These are phyloP conservation scores for Luvunga scandens DNA, from an alignment of 345 rosid genomes.

Conservation along the genomic window DNA sequence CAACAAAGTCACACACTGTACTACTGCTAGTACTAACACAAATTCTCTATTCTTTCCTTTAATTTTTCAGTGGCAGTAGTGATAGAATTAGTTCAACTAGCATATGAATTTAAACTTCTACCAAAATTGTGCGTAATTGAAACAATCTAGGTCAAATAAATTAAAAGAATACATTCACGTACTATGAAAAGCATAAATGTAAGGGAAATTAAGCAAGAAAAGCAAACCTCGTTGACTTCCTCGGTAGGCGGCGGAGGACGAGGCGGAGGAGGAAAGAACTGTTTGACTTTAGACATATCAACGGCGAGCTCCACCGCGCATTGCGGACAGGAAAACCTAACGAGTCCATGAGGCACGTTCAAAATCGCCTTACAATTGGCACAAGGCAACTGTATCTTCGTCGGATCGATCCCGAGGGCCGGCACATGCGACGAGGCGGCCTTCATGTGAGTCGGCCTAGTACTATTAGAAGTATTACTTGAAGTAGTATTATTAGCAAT, in stretches of 20 bases:
- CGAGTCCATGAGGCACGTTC: slow-evolving; percentile 88
- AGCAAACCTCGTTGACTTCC: slow-evolving; percentile 87
- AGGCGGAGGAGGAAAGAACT: slow-evolving; percentile 40
- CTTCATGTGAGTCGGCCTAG: not conserved
- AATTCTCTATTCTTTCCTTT: not conserved
- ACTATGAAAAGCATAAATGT: not conserved
- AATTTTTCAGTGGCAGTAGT: not conserved
- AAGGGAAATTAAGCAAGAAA: not conserved
- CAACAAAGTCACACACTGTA: not conserved
- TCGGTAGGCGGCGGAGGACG: slow-evolving; percentile 53
- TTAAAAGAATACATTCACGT: not conserved
- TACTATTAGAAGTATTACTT: not conserved
- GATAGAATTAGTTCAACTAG: not conserved
- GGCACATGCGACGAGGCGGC: slow-evolving; percentile 42
- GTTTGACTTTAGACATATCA: slow-evolving; percentile 61
- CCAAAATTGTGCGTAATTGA: not conserved
- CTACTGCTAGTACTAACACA: not conserved
- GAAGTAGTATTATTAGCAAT: not conserved
- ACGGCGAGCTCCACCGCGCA: slow-evolving; percentile 84
- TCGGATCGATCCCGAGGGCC: slow-evolving; percentile 95
- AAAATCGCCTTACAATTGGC: slow-evolving; percentile 90
- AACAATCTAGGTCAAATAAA: not conserved
- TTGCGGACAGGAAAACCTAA: slow-evolving; percentile 89
- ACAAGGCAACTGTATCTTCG: slow-evolving; percentile 97
- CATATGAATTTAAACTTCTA: not conserved